Base-by-base conservation (phyloP, 202 grass and related monocot species). In the Carex sylvatica region DNA sequence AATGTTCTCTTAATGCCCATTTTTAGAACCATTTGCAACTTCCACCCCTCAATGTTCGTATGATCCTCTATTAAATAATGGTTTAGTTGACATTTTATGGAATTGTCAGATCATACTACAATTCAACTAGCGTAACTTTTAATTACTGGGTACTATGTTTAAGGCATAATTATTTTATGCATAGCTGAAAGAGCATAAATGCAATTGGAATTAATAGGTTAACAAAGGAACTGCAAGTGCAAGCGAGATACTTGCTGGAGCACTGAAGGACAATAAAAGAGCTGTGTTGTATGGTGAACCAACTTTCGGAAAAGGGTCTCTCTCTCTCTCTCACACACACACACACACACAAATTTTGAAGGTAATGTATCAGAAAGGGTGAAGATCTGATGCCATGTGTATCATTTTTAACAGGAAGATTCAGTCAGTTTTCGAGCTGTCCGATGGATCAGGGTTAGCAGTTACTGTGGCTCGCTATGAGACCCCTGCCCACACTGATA, bases 191-290 rank as follows among this genome's bases (percentile, higher is more conserved):
- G 15, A 52, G 22, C 62, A 76, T 76, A 24, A 61, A 47, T 60
- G 12, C 65, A 26, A 3, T 35, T 88, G 35, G 65, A 83, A 52
- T 22, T 91, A 58, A 18, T 87, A 98, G 95, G 96, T 98, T 40
- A 98, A 98, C 64, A 92, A 91, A 93, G 96, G 96, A 81, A 98
- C 96, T 11, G 96, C 95, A 14, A 98, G 95, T n/a, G 95, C 95
- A 81, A 95, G 95, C 83, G 91, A 98, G 78, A 98, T 95, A 85
- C 93, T 98, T 82, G 95, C 95, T 4, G 95, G 91, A 52, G 95
- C 95, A 66, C 80, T 98, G 46, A 95, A 98, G 83, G 95, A 98
- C 68, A 98, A 98, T 26, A 98, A 93, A 81, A 89, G 92, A 86
- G 91, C 96, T 58, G 89, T 98, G 1, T 18, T 98, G 35, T 98